phyloP scores from a whole-genome alignment of 768 basidiomycete species.

The Boletus edulis region DNA sequence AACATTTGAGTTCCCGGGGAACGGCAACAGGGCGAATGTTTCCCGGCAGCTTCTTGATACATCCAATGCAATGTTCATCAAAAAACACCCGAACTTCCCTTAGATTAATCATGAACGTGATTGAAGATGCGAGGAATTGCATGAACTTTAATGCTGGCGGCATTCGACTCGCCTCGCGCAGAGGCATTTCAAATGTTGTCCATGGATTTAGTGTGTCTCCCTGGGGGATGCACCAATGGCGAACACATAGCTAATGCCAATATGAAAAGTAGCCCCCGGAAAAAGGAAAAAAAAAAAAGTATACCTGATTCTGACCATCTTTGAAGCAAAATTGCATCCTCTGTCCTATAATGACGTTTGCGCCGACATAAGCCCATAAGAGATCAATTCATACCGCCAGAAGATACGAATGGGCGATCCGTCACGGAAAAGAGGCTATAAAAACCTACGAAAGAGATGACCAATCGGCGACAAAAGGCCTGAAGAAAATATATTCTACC shows the following conservation, averaged over 20 bases:
- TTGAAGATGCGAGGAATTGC: slow-evolving; percentile 87
- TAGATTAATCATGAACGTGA: slow-evolving; percentile 87
- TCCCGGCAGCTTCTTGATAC: slow-evolving; percentile 36
- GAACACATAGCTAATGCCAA: neutral
- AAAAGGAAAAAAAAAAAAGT: too few relatives aligned
- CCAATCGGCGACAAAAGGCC: neutral
- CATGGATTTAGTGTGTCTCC: slow-evolving; percentile 41
- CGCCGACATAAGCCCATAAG: too few relatives aligned
- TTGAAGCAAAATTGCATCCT: slow-evolving; percentile 1
- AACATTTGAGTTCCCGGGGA: slow-evolving; percentile 42
- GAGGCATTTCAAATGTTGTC: slow-evolving; percentile 84
- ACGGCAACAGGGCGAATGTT: too few relatives aligned
- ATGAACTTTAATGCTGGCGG: slow-evolving; percentile 80
- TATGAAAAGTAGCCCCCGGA: too few relatives aligned
- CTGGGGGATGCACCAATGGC: neutral
- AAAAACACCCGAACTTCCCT: slow-evolving; percentile 73
- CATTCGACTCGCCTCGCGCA: slow-evolving; percentile 74
- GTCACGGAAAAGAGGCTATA: slow-evolving; percentile 82
- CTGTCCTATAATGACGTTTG: neutral
- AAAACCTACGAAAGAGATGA: slow-evolving; percentile 43
- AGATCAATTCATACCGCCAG: neutral
- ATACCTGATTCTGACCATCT: neutral
- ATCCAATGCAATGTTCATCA: slow-evolving; percentile 66
- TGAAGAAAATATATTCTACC: neutral
- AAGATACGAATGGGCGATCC: neutral